Conservation (phyloP, 495 filamentous ascomycete species). For the Hypomontagnella submonticulosa region DNA sequence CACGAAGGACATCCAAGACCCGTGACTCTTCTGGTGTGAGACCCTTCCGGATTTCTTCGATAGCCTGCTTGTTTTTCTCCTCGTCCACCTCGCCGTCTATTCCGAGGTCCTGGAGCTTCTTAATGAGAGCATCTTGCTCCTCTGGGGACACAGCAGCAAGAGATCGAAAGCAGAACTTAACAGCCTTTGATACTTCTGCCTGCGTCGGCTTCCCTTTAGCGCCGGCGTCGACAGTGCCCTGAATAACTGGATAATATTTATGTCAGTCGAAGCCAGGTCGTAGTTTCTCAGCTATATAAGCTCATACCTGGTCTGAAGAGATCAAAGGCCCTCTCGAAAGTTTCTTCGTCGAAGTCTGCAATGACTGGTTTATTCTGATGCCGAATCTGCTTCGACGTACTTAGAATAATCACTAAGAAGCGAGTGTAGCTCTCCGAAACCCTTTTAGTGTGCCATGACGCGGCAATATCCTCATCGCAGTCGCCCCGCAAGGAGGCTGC, state of each 20-base stretch:
- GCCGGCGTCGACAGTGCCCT: slow-evolving; percentile 51
- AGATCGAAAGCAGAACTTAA: slow-evolving; percentile 54
- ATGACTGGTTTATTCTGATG: slow-evolving; percentile 48
- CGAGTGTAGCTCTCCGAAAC: slow-evolving; percentile 60
- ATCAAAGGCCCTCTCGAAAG: slow-evolving; percentile 59
- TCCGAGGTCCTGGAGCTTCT: slow-evolving; percentile 41
- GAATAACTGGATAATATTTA: slow-evolving; percentile 50
- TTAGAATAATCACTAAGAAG: slow-evolving; percentile 61
- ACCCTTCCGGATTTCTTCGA: slow-evolving; percentile 25
- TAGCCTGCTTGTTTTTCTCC: slow-evolving; percentile 5
- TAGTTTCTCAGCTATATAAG: not conserved
- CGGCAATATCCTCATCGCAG: slow-evolving; percentile 52
- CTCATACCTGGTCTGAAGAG: slow-evolving; percentile 56
- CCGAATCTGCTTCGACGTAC: slow-evolving; percentile 58
- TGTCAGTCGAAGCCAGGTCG: not conserved
- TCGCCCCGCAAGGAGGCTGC: slow-evolving; percentile 51
- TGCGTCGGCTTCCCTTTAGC: slow-evolving; percentile 49
- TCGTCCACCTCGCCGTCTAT: slow-evolving; percentile 12
- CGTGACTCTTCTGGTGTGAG: slow-evolving; percentile 49
- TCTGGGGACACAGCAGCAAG: slow-evolving; percentile 42
- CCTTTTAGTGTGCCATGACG: slow-evolving; percentile 60
- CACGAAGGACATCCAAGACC: slow-evolving; percentile 49
- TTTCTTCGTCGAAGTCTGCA: slow-evolving; percentile 54
- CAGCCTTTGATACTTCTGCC: slow-evolving; percentile 48
- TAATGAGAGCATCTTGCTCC: slow-evolving; percentile 34